phyloP scores from a whole-genome alignment of 2,329 filamentous ascomycete species.

The Bipolaris gigantea region DNA sequence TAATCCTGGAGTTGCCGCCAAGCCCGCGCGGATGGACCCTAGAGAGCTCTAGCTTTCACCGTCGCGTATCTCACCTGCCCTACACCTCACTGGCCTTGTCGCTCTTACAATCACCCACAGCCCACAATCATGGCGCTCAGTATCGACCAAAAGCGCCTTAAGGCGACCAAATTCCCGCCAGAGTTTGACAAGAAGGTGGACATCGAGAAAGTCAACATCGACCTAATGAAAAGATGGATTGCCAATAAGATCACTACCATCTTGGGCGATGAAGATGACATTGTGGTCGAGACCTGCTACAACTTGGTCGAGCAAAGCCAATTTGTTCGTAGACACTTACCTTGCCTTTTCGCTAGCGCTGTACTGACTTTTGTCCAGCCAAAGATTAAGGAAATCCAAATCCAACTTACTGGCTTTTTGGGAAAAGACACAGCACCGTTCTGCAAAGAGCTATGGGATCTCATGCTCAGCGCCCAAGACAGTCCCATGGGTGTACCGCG shows the following conservation, averaged over 20 bases:
- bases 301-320: constrained; percentile 71
- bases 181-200: constrained; percentile 97
- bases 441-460: constrained; percentile 90
- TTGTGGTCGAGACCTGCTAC: constrained; percentile 83
- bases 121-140: constrained; percentile 68
- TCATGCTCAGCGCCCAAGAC: constrained; percentile 85
- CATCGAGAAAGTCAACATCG: constrained; percentile 94
- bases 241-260: constrained; percentile 84
- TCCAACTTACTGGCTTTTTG: constrained; percentile 91
- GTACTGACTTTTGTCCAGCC: constrained; percentile 60
- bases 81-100: constrained; percentile 1
- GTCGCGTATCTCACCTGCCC: constrained; percentile 6
- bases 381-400: constrained; percentile 93
- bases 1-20: constrained; percentile 12
- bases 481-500: constrained; percentile 91
- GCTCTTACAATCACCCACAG: constrained; percentile 2
- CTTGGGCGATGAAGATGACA: constrained; percentile 89
- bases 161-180: constrained; percentile 87
- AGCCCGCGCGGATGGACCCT: constrained; percentile 16
- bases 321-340: constrained; percentile 62
- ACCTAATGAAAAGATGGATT: constrained; percentile 99
- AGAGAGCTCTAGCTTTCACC: constrained; percentile 15
- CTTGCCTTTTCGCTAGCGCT: neutral
- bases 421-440: constrained; percentile 88
- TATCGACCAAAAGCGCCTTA: constrained; percentile 86